phyloP scores from a whole-genome alignment of 2,329 filamentous ascomycete genomes.

The Ceratocystis cubensis region DNA sequence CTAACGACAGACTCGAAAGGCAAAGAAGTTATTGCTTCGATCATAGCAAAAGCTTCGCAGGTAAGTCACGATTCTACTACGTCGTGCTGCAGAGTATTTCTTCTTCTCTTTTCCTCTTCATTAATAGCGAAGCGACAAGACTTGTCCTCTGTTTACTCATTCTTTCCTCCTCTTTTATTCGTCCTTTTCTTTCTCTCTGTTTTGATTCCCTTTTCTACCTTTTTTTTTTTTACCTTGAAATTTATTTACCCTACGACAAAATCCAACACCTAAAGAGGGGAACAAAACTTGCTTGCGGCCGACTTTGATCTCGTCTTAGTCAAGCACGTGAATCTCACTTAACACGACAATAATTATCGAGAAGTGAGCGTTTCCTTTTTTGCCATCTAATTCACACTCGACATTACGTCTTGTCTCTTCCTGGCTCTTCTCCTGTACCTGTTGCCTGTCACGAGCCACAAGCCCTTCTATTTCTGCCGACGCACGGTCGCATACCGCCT shows the following conservation, averaged over 20 bases:
- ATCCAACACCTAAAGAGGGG: constrained; percentile 3
- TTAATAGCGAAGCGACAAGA: constrained; percentile 2
- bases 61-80: constrained; percentile 3
- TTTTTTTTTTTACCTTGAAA: constrained; percentile 1
- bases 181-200: constrained; percentile 2
- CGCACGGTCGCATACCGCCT: constrained; percentile 19
- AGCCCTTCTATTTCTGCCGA: constrained; percentile 3
- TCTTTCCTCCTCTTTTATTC: background rate
- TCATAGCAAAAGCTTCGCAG: constrained; percentile 8
- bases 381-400: background rate
- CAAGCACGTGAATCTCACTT: too few species aligned
- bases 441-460: constrained; percentile 6
- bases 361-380: background rate
- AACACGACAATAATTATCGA: background rate
- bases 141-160: constrained; percentile 6
- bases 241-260: constrained; percentile 10
- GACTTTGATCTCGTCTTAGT: background rate
- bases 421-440: background rate
- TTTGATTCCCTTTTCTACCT: background rate
- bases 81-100: constrained; percentile 12
- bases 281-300: background rate
- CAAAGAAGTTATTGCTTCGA: background rate
- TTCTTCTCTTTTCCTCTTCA: constrained; percentile 13
- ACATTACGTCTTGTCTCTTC: background rate
- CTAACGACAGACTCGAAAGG: background rate